A percentile compares a stretch with the other conserved stretches of the same genome.
Conservation (phyloP, 805 yeast genomes). For the Pichia nanzhaoensis region DNA sequence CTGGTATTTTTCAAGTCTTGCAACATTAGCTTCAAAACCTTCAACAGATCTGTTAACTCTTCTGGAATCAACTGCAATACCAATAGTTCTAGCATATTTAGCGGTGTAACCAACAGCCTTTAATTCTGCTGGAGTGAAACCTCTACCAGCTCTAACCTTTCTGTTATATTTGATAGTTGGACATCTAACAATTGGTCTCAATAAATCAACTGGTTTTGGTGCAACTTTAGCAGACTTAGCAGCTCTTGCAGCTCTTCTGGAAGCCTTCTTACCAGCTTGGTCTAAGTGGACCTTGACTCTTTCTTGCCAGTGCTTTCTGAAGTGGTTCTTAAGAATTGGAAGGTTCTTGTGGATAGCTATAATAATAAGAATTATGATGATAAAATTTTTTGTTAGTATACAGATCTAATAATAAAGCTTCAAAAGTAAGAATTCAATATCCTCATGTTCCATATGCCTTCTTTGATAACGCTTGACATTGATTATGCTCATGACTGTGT, state of each 20-base stretch:
- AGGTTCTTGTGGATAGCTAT: slow-evolving; percentile 96
- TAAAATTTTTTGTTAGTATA: too few species aligned
- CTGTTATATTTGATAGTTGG: slow-evolving; percentile 99
- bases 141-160: slow-evolving; percentile 99
- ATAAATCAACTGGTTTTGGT: slow-evolving; percentile 94
- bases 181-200: slow-evolving; percentile 97
- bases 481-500: too few species aligned
- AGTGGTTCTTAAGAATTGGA: slow-evolving; percentile 98
- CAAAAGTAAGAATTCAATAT: too few species aligned
- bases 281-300: slow-evolving; percentile 99
- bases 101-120: slow-evolving; percentile 94
- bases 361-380: not conserved
- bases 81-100: slow-evolving; percentile 96
- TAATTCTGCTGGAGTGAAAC: slow-evolving; percentile 96
- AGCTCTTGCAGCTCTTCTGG: slow-evolving; percentile 94
- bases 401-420: too few species aligned
- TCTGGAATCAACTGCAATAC: slow-evolving; percentile 99
- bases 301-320: slow-evolving; percentile 99
- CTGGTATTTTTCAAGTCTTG: slow-evolving; percentile 94
- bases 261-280: slow-evolving; percentile 99
- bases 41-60: slow-evolving; percentile 97
- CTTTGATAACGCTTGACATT: too few species aligned
- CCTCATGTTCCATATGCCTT: too few species aligned
- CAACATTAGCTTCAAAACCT: slow-evolving; percentile 90
- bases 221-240: slow-evolving; percentile 91